Percentiles rank a stretch among this genome's conserved stretches.
Conservation (phyloP, 75 land plant species). For the Cupressus sempervirens region DNA sequence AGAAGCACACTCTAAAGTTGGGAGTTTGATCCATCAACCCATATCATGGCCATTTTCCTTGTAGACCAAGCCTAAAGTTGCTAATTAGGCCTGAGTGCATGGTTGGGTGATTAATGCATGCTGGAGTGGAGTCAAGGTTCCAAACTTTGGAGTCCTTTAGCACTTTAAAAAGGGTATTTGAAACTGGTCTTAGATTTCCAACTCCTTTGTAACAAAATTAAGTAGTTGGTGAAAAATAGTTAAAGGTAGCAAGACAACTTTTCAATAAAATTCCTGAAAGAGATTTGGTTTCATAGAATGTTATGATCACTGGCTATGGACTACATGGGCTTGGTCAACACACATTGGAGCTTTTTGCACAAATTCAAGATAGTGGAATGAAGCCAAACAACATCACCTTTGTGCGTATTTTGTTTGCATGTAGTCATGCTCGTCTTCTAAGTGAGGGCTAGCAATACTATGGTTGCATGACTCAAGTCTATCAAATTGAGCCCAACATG, state of each 20-base stretch:
- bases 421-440: slow-evolving; percentile 18
- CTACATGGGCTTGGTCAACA: slow-evolving; percentile 14
- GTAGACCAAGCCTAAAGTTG: no score
- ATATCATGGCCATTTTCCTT: no score
- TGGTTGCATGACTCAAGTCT: slow-evolving; percentile 6
- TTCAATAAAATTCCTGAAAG: slow-evolving; percentile 8
- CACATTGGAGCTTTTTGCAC: slow-evolving; percentile 11
- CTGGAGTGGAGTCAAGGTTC: no score
- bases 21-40: no score
- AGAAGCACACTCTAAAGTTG: no score
- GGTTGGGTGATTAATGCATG: no score
- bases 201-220: no score
- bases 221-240: no score
- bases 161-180: no score
- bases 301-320: slow-evolving; percentile 11
- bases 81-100: no score
- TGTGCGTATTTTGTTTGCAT: slow-evolving; percentile 11
- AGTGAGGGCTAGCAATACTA: slow-evolving; percentile 9
- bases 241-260: slow-evolving; percentile 13
- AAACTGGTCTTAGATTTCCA: no score
- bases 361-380: slow-evolving; percentile 18
- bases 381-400: slow-evolving; percentile 15
- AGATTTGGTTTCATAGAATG: slow-evolving; percentile 20
- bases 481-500: slow-evolving; percentile 3
- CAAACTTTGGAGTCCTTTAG: no score